Base-by-base conservation (phyloP, 108 stramenopile species). In the Cyclotella kingstonii region DNA sequence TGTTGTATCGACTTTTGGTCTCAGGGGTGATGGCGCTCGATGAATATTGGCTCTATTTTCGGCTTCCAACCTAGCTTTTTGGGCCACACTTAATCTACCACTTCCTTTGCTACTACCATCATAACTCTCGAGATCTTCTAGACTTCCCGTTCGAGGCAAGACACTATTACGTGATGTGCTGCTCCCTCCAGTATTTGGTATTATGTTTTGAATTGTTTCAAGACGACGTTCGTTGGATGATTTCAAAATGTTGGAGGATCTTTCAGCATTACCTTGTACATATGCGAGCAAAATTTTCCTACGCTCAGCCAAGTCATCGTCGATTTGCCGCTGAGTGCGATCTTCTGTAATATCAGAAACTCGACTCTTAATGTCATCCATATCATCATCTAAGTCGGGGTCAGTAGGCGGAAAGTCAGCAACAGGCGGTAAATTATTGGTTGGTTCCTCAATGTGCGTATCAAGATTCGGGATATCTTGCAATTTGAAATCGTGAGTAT, bases 331-430 rank as follows among this genome's bases (percentile, higher is more conserved):
- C 60, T 91, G 90, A 17, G 90, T 91, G 47, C 90, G 58, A 60
- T 91, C 90, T 67, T 88, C 90, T 10, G 90, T 91, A 15, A 91
- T 73, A 54, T 91, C 90, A 12, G 84, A 85, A 61, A 91, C 80
- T 36, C 87, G 84, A 19, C 81, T 82, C 40, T 82, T 84, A 61
- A 66, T 52, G 54, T 91, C 90, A 40, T 81, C 74, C 38, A 83
- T 80, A 26, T 78, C 57, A 30, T 73, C 72, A 22, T 73, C 72
- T 11, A 54, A 63, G 33, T 43, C 42, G 28, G 49, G 35, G 23
- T 44, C 52, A 31, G 68, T 44, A 18, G 25, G 17, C 4, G 47
- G 26, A 14, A 60, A 31, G 9, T 50, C 18, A n/a, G 59, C 18
- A 30, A 30, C 2, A 17, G 25, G 31, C 1, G 33, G 35, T 12